Evolutionary conservation across 148 eudicot genomes (phyloP).

Genomic region (Limonium bicolor): DNA sequence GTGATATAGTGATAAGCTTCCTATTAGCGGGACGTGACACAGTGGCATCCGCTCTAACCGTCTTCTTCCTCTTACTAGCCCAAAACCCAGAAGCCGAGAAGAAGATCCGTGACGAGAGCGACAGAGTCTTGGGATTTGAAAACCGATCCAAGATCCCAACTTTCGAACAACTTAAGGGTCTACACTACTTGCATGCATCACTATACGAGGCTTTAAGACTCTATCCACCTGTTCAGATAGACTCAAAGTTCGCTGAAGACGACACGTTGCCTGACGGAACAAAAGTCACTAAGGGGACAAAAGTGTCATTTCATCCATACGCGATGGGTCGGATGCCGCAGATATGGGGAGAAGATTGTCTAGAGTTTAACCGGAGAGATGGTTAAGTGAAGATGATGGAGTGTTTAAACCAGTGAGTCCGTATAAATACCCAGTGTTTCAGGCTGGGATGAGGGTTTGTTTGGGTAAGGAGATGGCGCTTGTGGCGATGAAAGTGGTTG

Average conservation of each 20-base stretch:
- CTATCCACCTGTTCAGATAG: slow-evolving; percentile 39
- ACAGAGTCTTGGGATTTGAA: slow-evolving; percentile 2
- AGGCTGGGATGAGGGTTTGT: slow-evolving; percentile 6
- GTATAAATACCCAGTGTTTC: slow-evolving; percentile 3
- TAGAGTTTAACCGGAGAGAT: slow-evolving; percentile 32
- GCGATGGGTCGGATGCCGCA: slow-evolving; percentile 32
- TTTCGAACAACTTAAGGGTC: slow-evolving; percentile 20
- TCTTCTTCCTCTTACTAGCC: slow-evolving; percentile 21
- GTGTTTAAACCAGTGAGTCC: neutral
- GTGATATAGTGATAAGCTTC: slow-evolving; percentile 23
- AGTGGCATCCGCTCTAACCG: slow-evolving; percentile 18
- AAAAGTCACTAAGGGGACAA: slow-evolving; percentile 15
- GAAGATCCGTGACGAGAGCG: slow-evolving; percentile 15
- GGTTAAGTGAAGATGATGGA: slow-evolving; percentile 19
- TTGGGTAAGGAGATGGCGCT: slow-evolving; percentile 5
- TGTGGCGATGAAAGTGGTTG: neutral
- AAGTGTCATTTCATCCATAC: slow-evolving; percentile 24
- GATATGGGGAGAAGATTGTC: slow-evolving; percentile 28
- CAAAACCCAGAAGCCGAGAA: slow-evolving; percentile 12
- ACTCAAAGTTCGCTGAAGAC: slow-evolving; percentile 16
- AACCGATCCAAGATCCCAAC: slow-evolving; percentile 2
- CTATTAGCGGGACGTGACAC: slow-evolving; percentile 18
- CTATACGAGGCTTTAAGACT: slow-evolving; percentile 25
- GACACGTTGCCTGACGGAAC: slow-evolving; percentile 26
- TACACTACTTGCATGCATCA: slow-evolving; percentile 25